Conservation (phyloP, 805 yeast genomes). For the Cyberlindnera americana region DNA sequence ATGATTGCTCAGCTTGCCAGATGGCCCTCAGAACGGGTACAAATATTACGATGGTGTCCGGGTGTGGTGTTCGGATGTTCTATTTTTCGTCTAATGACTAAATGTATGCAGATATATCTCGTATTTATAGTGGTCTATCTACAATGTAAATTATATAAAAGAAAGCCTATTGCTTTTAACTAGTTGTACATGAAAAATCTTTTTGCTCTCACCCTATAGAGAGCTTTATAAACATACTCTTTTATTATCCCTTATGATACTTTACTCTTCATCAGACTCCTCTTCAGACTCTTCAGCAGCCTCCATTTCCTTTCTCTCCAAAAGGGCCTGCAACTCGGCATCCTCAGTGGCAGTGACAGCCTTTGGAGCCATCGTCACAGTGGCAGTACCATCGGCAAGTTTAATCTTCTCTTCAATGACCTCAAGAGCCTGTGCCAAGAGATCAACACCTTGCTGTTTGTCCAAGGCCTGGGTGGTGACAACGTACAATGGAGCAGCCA, state of each 20-base stretch:
- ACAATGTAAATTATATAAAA: no score
- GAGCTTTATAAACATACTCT: no score
- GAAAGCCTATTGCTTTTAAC: neutral
- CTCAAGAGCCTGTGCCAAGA: slow-evolving; percentile 75
- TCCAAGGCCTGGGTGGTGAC: slow-evolving; percentile 90
- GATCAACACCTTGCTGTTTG: slow-evolving; percentile 81
- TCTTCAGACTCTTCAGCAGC: slow-evolving; percentile 81
- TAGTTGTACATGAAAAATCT: slow-evolving; percentile 1
- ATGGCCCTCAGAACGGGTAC: no score
- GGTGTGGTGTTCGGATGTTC: slow-evolving; percentile 1
- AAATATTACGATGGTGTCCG: no score
- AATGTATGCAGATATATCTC: no score
- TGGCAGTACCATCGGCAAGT: slow-evolving; percentile 78
- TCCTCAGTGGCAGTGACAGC: slow-evolving; percentile 98
- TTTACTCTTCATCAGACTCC: slow-evolving; percentile 33
- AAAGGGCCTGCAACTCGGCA: slow-evolving; percentile 92
- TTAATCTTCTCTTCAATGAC: slow-evolving; percentile 68
- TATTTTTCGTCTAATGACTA: neutral
- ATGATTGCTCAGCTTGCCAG: no score
- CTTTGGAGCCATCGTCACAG: slow-evolving; percentile 96
- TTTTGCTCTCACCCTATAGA: no score
- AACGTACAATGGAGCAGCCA: slow-evolving; percentile 96
- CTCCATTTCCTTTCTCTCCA: slow-evolving; percentile 89
- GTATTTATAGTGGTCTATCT: no score
- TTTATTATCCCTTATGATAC: no score